Evolutionary conservation across 202 grass and related monocot species (phyloP).

Genomic region (Panicum virgatum): DNA sequence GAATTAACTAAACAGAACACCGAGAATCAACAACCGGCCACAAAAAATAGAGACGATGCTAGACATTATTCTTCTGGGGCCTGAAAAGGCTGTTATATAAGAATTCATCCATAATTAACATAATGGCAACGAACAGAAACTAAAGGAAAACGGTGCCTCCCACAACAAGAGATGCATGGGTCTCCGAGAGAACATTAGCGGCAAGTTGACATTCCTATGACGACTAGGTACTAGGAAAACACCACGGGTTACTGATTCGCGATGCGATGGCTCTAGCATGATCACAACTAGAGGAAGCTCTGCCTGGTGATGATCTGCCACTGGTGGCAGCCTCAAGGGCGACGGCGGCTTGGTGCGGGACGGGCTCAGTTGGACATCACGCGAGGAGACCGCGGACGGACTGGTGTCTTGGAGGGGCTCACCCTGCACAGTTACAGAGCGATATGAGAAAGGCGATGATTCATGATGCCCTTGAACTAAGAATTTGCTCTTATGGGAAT

Average conservation of each 20-base stretch:
- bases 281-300: conserved; percentile 19
- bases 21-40: neutral
- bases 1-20: neutral
- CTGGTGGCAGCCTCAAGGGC: conserved; percentile 15
- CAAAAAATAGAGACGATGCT: neutral
- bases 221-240: conserved; percentile 23
- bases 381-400: conserved; percentile 67
- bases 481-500: neutral
- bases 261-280: conserved; percentile 8
- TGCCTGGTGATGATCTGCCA: conserved; percentile 24
- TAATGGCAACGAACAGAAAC: conserved; percentile 17
- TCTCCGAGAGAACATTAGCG: conserved; percentile 38
- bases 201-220: conserved; percentile 28
- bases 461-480: neutral
- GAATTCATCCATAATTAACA: conserved; percentile 46
- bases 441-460: neutral
- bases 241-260: conserved; percentile 17
- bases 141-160: conserved; percentile 19
- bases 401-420: conserved; percentile 92
- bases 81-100: conserved; percentile 43
- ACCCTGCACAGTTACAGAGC: conserved; percentile 47
- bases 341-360: neutral
- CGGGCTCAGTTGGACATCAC: conserved; percentile 57
- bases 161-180: conserved; percentile 33
- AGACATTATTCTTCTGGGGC: conserved; percentile 42